Conservation (phyloP, 1,284 basidiomycete species). For the Farysia itapuensis region DNA sequence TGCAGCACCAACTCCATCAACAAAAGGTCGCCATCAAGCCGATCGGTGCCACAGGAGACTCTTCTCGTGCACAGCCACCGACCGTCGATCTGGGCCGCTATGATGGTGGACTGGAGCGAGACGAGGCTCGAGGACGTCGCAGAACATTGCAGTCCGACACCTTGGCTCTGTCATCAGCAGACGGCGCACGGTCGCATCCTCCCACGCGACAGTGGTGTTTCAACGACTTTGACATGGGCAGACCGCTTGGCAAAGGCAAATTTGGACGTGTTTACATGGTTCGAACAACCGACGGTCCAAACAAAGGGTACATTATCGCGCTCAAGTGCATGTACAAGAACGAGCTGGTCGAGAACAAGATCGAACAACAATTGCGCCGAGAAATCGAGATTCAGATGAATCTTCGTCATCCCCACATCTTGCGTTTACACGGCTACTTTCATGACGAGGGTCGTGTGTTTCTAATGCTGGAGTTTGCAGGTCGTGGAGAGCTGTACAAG, state of each 20-base stretch:
- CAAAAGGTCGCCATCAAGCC: slow-evolving; percentile 1
- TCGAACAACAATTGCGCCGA: slow-evolving; percentile 79
- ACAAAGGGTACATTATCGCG: slow-evolving; percentile 78
- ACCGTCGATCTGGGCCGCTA: slow-evolving; percentile 56
- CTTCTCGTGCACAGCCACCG: background rate
- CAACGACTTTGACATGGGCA: slow-evolving; percentile 87
- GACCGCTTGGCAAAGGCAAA: slow-evolving; percentile 95
- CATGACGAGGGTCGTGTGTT: slow-evolving; percentile 98
- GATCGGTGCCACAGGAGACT: background rate
- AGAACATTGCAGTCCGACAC: slow-evolving; percentile 23
- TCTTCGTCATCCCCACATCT: slow-evolving; percentile 89
- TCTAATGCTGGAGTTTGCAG: slow-evolving; percentile 94
- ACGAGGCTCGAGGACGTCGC: slow-evolving; percentile 56
- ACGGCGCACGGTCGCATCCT: slow-evolving; percentile 22
- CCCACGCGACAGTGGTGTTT: slow-evolving; percentile 71
- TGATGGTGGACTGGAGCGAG: slow-evolving; percentile 59
- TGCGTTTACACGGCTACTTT: slow-evolving; percentile 94
- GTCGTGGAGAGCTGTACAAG: slow-evolving; percentile 93
- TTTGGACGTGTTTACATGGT: slow-evolving; percentile 99
- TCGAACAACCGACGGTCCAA: slow-evolving; percentile 70
- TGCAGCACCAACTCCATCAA: background rate
- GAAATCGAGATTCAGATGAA: slow-evolving; percentile 99
- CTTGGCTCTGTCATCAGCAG: slow-evolving; percentile 20
- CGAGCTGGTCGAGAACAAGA: slow-evolving; percentile 79
- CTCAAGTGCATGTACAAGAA: slow-evolving; percentile 97